Base-by-base conservation (phyloP, 1,139 yeast species). In the Suhomyces terraborum region DNA sequence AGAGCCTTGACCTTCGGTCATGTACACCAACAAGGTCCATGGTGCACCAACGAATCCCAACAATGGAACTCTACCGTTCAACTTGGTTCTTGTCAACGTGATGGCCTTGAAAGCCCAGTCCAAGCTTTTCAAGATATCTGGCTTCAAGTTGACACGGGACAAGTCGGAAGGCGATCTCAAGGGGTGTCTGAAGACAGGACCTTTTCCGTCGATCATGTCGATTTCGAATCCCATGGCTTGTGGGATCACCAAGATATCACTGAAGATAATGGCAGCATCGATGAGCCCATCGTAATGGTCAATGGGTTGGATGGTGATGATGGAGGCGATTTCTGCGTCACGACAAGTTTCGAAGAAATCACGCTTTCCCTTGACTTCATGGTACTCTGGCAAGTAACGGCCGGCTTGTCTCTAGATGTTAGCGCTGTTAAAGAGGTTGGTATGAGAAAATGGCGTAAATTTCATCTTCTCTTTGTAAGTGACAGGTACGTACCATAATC, bases 191-290 rank as follows among this genome's bases (percentile, higher is more conserved):
- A 93, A 93, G 37, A 84, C 87, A 2, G 99, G 99, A 1, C 99
- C 99, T 48, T 84, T 84, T 38, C 95, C 95, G 48, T 93, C 98
- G 32, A 88, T 71, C 96, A 93, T 93, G 58, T 87, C 84, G 32
- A 93, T 96, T 42, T 79, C 83, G 84, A 91, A 88, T 14, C 98
- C 98, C 91, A 93, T 85, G 6, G 98, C 98, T 67, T 93, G 98
- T 3, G 99, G 99, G 42, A 93, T 86, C 31, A 93, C 98, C 47
- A 93, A 74, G 54, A 93, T 93, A 62, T 93, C 99, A 58, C 93
- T 83, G 67, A 94, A 93, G 47, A 93, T 93, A 54, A 93, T 93
- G 8, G 98, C 98, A 4, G 98, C 98, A 59, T 93, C 98, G 39
- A 93, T 76, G 43, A 89, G 73, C 0, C 96, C 98, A 41, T 84